Evolutionary conservation across 225 moss, liverwort and hornwort species (phyloP), one percentile per base, ranked within the genome.

Genomic region (Anthoceros angustus): DNA sequence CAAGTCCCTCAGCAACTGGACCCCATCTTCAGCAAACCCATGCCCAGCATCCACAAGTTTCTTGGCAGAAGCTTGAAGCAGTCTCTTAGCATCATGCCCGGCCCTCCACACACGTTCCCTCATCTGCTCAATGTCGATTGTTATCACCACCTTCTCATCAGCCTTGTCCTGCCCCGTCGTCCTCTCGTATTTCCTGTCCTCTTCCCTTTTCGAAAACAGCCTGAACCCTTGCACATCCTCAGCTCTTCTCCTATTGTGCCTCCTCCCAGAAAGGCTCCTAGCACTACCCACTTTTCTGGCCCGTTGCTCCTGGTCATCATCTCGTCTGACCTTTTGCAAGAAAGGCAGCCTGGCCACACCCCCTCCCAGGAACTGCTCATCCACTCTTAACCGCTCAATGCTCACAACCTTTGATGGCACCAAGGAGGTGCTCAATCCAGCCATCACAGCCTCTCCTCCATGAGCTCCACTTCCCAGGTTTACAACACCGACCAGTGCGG

Each of bases 1-100:
- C 78, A 98, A 73, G 18, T 91, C 95, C 67, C 74, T 76, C 95
- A 86, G 88, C 39, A 76, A 87, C 68, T 85, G 82, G 62, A 67
- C 77, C 64, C 86, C 82, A 55, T 86, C 85, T 66, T 84, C 40
- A 25, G 86, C 74, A 41, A 89, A 77, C 25, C 70, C 70, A 61
- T 63, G 73, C 50, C 82, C 76, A 72, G 78, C 82, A 79, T 85
- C 72, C 39, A 68, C 71, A 75, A 10, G 12, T 6, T 10, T 50
- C 2, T 23, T 38, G 4, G 72, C 49, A 14, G 76, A 74, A 11
- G 63, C 71, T 26, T 74, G 66, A 9, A 74, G 69, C 46, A 78
- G 71, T 41, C 72, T 81, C 74, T 83, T 76, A 38, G 70, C 69
- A 42, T 76, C 55, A 39, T 64, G 65, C 15, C 74, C 85, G 25